Percentiles rank a stretch among this genome's conserved stretches.
phyloP scores from a whole-genome alignment of 306 rosid genomes.

The Quercus rubra region DNA sequence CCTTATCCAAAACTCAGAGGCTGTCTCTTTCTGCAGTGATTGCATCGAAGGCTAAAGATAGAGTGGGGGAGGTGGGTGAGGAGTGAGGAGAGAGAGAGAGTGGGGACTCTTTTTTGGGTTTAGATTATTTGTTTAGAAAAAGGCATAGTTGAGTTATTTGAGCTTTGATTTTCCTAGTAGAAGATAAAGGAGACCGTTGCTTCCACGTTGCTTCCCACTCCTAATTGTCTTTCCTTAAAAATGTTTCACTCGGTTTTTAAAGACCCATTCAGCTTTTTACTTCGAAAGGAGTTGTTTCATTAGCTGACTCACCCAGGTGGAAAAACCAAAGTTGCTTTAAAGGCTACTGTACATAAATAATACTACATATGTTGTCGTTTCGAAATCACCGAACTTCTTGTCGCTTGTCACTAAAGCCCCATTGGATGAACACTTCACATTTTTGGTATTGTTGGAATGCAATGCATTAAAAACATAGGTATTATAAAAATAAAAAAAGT shows the following conservation, averaged over 20 bases:
- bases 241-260: not conserved
- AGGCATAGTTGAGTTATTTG: not conserved
- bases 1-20: not conserved
- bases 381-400: too few species aligned
- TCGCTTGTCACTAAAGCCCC: too few species aligned
- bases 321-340: too few species aligned
- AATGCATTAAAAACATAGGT: too few species aligned
- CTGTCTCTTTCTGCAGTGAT: not conserved
- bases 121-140: not conserved
- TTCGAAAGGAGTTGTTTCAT: too few species aligned
- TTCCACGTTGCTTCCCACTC: constrained; percentile 42
- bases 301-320: too few species aligned
- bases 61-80: not conserved
- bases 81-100: not conserved
- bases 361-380: too few species aligned
- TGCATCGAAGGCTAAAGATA: not conserved
- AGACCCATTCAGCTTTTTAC: not conserved
- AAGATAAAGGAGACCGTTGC: constrained; percentile 27
- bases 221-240: not conserved
- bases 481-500: too few species aligned
- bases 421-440: too few species aligned
- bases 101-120: not conserved
- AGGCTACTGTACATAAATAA: too few species aligned
- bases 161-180: not conserved
- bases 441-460: too few species aligned